A percentile compares a stretch with the other conserved stretches of the same genome.
Conservation (phyloP, 192 early-diverging fungal species). For the Entophlyctis luteolus region DNA sequence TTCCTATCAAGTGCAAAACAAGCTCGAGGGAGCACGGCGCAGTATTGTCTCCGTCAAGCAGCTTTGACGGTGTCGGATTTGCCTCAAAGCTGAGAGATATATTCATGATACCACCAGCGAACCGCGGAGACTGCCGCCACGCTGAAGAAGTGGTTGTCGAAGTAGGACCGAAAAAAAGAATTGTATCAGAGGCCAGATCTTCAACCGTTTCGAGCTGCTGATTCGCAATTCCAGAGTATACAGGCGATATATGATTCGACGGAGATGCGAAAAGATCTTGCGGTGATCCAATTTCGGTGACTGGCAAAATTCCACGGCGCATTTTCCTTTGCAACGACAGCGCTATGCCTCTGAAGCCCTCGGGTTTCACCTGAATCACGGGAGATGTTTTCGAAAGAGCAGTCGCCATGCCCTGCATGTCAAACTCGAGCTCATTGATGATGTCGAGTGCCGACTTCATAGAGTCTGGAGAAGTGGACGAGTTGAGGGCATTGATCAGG, state of each 20-base stretch:
- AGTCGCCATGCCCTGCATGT: neutral
- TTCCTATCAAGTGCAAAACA: slow-evolving; percentile 40
- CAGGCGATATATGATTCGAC: slow-evolving; percentile 3
- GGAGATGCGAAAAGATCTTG: slow-evolving; percentile 6
- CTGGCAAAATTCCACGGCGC: slow-evolving; percentile 4
- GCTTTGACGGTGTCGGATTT: slow-evolving; percentile 3
- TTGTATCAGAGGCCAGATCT: slow-evolving; percentile 39
- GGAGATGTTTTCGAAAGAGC: neutral
- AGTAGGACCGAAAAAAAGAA: slow-evolving; percentile 46
- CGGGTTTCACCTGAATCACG: neutral
- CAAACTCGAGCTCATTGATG: slow-evolving; percentile 13
- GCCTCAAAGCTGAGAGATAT: slow-evolving; percentile 42
- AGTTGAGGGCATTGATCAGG: slow-evolving; percentile 15
- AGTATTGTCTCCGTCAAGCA: slow-evolving; percentile 32
- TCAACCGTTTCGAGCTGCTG: slow-evolving; percentile 28
- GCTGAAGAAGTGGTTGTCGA: slow-evolving; percentile 35
- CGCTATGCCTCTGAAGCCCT: slow-evolving; percentile 42
- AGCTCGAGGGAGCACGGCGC: slow-evolving; percentile 44
- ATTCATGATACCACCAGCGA: slow-evolving; percentile 45
- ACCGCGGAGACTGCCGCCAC: slow-evolving; percentile 38
- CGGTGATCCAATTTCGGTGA: neutral
- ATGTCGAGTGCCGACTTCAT: slow-evolving; percentile 7
- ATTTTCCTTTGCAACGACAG: slow-evolving; percentile 38
- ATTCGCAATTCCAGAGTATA: neutral
- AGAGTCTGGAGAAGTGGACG: slow-evolving; percentile 7